Conservation (phyloP, 148 eudicot genomes). For the Nepenthes mirabilis region DNA sequence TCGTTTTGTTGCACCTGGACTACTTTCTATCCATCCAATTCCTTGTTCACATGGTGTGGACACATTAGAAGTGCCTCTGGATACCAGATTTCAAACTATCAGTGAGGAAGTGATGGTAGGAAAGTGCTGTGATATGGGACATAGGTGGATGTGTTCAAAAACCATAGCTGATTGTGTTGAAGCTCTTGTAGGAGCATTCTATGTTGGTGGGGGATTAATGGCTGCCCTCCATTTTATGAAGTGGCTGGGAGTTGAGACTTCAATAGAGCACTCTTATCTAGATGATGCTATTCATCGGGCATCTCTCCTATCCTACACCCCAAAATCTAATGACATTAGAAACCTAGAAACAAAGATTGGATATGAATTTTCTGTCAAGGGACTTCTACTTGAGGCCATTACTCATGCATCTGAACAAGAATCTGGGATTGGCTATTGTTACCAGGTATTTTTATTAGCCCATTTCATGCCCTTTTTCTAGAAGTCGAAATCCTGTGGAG, state of each 20-base stretch:
- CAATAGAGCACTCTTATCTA: constrained; percentile 37
- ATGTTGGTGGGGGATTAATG: constrained; percentile 75
- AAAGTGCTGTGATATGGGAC: constrained; percentile 90
- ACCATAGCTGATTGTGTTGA: constrained; percentile 87
- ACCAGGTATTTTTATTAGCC: constrained; percentile 27
- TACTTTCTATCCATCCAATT: constrained; percentile 47
- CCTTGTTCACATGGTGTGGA: constrained; percentile 75
- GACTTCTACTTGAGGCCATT: constrained; percentile 78
- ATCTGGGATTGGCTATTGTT: constrained; percentile 37
- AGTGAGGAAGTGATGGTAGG: constrained; percentile 39
- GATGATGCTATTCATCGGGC: constrained; percentile 52
- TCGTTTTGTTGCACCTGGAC: constrained; percentile 93
- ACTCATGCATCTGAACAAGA: constrained; percentile 53
- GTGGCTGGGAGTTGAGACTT: constrained; percentile 73
- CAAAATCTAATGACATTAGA: constrained; percentile 40
- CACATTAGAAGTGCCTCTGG: constrained; percentile 49
- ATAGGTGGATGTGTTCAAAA: constrained; percentile 87
- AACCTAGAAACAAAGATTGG: constrained; percentile 58
- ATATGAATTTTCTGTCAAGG: constrained; percentile 56
- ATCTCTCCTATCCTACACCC: constrained; percentile 34
- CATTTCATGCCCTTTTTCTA: neutral
- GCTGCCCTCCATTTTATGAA: constrained; percentile 76
- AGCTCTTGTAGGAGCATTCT: constrained; percentile 93
- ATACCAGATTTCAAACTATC: constrained; percentile 33
- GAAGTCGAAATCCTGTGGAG: neutral